A percentile compares a stretch with the other conserved stretches of the same genome.
Evolutionary conservation across 192 early-diverging fungal genomes (phyloP).

Genomic region (Umbelopsis vinacea): DNA sequence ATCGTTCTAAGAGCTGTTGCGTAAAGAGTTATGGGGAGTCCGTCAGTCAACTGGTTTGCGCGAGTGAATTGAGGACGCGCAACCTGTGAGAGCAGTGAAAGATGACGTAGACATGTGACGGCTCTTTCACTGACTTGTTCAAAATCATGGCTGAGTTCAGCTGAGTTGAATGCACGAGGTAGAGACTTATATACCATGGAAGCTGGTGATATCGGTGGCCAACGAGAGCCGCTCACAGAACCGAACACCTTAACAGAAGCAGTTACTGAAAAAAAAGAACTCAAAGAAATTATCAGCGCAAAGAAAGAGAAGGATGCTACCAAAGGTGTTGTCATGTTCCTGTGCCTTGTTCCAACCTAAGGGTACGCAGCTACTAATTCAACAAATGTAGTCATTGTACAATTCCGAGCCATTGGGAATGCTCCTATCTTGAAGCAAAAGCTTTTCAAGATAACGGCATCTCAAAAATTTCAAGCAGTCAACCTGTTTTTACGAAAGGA

Average conservation of each 20-base stretch:
- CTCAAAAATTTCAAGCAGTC: conserved; percentile 83
- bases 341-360: neutral
- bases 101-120: conserved; percentile 19
- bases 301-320: conserved; percentile 48
- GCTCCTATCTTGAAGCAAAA: conserved; percentile 90
- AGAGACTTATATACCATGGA: neutral
- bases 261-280: neutral
- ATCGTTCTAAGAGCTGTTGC: conserved; percentile 9
- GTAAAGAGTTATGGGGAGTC: conserved; percentile 16
- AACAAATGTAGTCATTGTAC: conserved; percentile 76
- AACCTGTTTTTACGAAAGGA: conserved; percentile 85
- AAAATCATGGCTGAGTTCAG: conserved; percentile 1
- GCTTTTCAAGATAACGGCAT: conserved; percentile 83
- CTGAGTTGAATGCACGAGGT: neutral
- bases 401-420: conserved; percentile 83
- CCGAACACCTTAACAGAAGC: neutral
- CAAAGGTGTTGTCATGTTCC: conserved; percentile 41
- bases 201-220: neutral
- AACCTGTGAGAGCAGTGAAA: neutral
- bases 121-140: neutral
- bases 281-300: neutral
- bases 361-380: neutral
- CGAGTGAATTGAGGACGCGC: conserved; percentile 22
- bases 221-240: neutral
- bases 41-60: neutral